A percentile compares a stretch with the other conserved stretches of the same genome.
Evolutionary conservation across 163 green algal genomes (phyloP).

Genomic region (Coccomyxa subellipsoidea): DNA sequence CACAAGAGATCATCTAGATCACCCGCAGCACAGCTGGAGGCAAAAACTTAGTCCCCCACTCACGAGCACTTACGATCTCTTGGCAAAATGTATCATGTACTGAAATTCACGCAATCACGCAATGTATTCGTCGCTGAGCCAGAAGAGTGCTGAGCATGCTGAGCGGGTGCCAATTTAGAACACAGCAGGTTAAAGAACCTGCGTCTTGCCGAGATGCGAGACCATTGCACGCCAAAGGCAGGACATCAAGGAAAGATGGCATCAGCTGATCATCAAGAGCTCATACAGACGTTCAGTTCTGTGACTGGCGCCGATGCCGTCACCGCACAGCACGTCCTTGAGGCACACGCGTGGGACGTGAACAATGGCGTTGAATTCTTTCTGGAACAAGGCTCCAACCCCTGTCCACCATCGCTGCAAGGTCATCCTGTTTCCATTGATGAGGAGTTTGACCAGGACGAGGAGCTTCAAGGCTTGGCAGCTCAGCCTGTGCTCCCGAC

Average conservation of each 20-base stretch:
- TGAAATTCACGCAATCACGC: no score
- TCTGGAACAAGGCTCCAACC: slow-evolving; percentile 14
- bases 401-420: background rate
- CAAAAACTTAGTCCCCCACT: no score
- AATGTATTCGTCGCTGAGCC: no score
- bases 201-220: no score
- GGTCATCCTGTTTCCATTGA: background rate
- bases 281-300: slow-evolving; percentile 35
- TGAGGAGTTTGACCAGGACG: background rate
- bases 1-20: no score
- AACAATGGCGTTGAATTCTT: slow-evolving; percentile 43
- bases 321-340: slow-evolving; percentile 44
- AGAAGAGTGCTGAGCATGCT: background rate
- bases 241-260: background rate
- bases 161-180: background rate
- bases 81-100: no score
- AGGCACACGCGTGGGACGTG: slow-evolving; percentile 40
- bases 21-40: no score
- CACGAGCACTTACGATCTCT: no score
- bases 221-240: background rate
- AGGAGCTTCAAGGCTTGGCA: background rate
- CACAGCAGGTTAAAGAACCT: background rate
- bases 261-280: background rate
- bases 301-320: slow-evolving; percentile 24
- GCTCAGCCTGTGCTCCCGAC: background rate